These are phyloP conservation scores for Aspergillus sp. DNA, from an alignment of 2,329 filamentous ascomycete genomes.

Conservation along the genomic window DNA sequence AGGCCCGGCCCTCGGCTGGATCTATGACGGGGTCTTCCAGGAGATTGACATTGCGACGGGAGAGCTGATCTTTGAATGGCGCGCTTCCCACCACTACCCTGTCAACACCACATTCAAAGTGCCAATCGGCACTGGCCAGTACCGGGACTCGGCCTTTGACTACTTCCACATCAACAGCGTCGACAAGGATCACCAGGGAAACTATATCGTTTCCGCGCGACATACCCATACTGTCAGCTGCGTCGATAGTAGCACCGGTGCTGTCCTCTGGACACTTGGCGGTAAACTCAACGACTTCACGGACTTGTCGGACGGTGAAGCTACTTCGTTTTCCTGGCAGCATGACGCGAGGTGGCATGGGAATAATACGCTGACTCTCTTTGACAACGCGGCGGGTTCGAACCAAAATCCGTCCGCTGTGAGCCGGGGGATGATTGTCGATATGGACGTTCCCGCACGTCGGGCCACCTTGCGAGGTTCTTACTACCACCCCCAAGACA, in stretches of 20 bases:
- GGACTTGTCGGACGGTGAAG: conserved; percentile 34
- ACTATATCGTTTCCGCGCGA: conserved; percentile 47
- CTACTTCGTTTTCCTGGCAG: conserved; percentile 34
- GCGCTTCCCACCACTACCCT: conserved; percentile 23
- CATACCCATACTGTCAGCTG: conserved; percentile 40
- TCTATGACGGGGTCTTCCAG: conserved; percentile 22
- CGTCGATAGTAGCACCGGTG: conserved; percentile 40
- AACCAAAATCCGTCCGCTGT: conserved; percentile 13
- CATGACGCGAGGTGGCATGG: conserved; percentile 39
- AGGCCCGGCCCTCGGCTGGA: conserved; percentile 20
- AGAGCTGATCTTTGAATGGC: conserved; percentile 28
- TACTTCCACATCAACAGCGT: conserved; percentile 51
- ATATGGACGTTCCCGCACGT: conserved; percentile 28
- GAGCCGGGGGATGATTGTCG: conserved; percentile 37
- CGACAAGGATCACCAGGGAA: conserved; percentile 41
- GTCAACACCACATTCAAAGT: conserved; percentile 14
- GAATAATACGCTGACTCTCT: conserved; percentile 24
- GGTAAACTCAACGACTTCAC: conserved; percentile 41
- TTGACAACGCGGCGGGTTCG: conserved; percentile 28
- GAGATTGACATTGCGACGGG: conserved; percentile 29
- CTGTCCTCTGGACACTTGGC: conserved; percentile 46
- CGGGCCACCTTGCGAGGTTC: conserved; percentile 32
- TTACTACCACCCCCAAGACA: conserved; percentile 31
- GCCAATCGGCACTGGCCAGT: conserved; percentile 4
- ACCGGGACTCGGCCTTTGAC: conserved; percentile 35